Percentiles rank a stretch among this genome's conserved stretches.
These are phyloP conservation scores for Colletotrichum sp. DNA, from an alignment of 2,329 filamentous ascomycete genomes.

Conservation along the genomic window DNA sequence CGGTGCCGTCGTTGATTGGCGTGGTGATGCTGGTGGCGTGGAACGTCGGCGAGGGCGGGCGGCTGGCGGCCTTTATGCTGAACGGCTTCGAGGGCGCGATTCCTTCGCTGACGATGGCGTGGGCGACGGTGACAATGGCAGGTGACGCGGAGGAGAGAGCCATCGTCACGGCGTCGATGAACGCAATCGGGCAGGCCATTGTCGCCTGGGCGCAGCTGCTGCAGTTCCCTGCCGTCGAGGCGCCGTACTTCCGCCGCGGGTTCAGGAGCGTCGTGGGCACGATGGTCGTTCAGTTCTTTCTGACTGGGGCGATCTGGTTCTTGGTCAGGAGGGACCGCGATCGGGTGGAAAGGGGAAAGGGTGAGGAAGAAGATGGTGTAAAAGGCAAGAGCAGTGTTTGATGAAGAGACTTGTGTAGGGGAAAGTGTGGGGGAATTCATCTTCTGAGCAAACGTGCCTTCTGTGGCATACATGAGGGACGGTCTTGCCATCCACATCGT, in stretches of 20 bases:
- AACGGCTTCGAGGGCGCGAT: constrained; percentile 40
- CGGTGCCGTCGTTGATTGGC: constrained; percentile 36
- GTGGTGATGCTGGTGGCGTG: constrained; percentile 38
- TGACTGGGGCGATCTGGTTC: constrained; percentile 6
- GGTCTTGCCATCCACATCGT: not conserved
- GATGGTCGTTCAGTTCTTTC: constrained; percentile 34
- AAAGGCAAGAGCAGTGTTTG: not conserved
- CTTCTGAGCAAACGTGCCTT: not conserved
- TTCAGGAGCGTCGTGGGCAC: constrained; percentile 36
- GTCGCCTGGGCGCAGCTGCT: constrained; percentile 43
- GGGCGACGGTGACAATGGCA: constrained; percentile 41
- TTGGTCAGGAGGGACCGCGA: constrained; percentile 1
- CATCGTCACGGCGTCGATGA: constrained; percentile 47
- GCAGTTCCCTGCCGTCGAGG: constrained; percentile 39
- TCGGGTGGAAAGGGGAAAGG: not conserved
- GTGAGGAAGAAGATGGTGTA: not conserved
- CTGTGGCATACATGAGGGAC: not conserved
- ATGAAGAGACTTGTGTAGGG: not conserved
- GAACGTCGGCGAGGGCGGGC: constrained; percentile 40
- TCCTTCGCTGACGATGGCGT: constrained; percentile 41
- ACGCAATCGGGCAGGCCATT: constrained; percentile 46
- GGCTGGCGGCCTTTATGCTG: constrained; percentile 41
- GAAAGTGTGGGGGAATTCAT: not conserved
- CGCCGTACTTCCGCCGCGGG: constrained; percentile 36
- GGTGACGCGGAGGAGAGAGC: constrained; percentile 45